These are phyloP conservation scores for Rutstroemia sp. DNA, from an alignment of 2,329 filamentous ascomycete species.

Conservation along the genomic window DNA sequence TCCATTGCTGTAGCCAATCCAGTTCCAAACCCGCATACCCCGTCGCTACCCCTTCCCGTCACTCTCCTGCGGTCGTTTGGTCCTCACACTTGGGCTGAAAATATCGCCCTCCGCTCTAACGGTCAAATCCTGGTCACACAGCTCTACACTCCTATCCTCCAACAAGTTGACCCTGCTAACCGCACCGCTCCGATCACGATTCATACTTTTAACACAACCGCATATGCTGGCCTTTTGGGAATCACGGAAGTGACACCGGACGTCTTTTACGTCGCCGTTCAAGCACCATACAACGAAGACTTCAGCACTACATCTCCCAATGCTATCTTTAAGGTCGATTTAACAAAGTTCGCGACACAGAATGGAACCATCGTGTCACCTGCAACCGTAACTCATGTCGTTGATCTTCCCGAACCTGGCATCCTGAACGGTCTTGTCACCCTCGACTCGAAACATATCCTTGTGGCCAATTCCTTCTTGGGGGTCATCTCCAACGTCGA, in stretches of 20 bases:
- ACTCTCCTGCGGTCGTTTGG: slow-evolving; percentile 8
- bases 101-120: slow-evolving; percentile 31
- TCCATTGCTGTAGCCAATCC: neutral
- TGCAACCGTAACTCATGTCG: slow-evolving; percentile 8
- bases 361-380: neutral
- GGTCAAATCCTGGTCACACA: slow-evolving; percentile 30
- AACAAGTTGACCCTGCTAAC: slow-evolving; percentile 28
- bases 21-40: neutral
- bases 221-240: slow-evolving; percentile 14
- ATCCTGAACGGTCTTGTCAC: slow-evolving; percentile 24
- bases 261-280: slow-evolving; percentile 25
- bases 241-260: slow-evolving; percentile 23
- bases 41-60: slow-evolving; percentile 10
- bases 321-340: slow-evolving; percentile 20
- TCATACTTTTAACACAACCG: slow-evolving; percentile 27
- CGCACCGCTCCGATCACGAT: slow-evolving; percentile 13
- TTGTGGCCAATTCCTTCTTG: slow-evolving; percentile 18
- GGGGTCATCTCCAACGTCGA: slow-evolving; percentile 21
- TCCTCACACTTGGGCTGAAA: slow-evolving; percentile 25
- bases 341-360: slow-evolving; percentile 12
- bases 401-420: slow-evolving; percentile 6
- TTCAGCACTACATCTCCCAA: slow-evolving; percentile 14
- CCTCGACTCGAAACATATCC: slow-evolving; percentile 13
- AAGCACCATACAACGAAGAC: slow-evolving; percentile 25
- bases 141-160: slow-evolving; percentile 28